Percentiles rank a stretch among this genome's conserved stretches.
Conservation (phyloP, 352 stramenopile species). For the Elongisporangium undulatum region DNA sequence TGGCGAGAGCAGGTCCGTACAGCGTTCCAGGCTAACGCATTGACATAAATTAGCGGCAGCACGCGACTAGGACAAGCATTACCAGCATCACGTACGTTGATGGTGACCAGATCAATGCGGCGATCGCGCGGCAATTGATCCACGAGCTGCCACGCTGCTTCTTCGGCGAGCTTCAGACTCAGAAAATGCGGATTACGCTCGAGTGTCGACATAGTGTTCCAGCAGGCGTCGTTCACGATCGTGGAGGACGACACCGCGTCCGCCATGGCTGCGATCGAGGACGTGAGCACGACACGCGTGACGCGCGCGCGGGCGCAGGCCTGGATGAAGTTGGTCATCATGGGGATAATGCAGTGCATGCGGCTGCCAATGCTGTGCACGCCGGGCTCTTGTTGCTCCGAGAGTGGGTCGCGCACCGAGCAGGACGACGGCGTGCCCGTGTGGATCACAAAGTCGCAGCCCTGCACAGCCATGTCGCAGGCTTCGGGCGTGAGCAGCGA, state of each 20-base stretch:
- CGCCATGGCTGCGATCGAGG: constrained; percentile 82
- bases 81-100: constrained; percentile 53
- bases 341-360: constrained; percentile 90
- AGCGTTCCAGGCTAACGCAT: constrained; percentile 61
- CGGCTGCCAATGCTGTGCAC: constrained; percentile 87
- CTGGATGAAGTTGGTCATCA: constrained; percentile 92
- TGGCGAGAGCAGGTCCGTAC: constrained; percentile 77
- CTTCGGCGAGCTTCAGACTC: constrained; percentile 83
- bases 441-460: constrained; percentile 89
- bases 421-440: constrained; percentile 84
- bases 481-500: constrained; percentile 84
- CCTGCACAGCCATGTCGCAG: constrained; percentile 84
- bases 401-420: constrained; percentile 81
- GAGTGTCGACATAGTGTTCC: constrained; percentile 81
- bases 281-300: constrained; percentile 83
- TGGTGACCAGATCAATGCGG: constrained; percentile 83
- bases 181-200: constrained; percentile 87
- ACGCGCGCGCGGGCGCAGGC: constrained; percentile 73
- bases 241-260: constrained; percentile 71
- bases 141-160: constrained; percentile 85
- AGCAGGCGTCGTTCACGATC: constrained; percentile 82
- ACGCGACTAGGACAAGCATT: not conserved
- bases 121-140: constrained; percentile 79
- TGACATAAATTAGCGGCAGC: not conserved
- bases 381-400: constrained; percentile 77